phyloP scores from a whole-genome alignment of 192 early-diverging fungal species.

The Haplosporangium gracile region DNA sequence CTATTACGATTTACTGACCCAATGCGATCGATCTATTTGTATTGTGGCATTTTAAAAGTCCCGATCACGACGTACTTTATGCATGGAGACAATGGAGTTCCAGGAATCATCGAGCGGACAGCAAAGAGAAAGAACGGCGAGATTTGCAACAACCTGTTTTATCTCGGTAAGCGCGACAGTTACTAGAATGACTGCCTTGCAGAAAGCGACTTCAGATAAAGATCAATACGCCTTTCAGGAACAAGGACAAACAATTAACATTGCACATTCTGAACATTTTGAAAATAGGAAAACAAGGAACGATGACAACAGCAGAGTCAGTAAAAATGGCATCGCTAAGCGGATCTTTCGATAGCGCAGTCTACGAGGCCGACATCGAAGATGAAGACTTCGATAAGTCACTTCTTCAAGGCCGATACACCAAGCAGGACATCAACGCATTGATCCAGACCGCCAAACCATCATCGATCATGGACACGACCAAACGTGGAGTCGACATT shows the following conservation, averaged over 20 bases:
- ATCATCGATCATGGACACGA: conserved; percentile 46
- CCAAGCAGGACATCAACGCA: conserved; percentile 41
- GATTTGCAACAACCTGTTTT: conserved; percentile 80
- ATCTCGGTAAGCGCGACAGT: conserved; percentile 66
- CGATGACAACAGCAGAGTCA: conserved; percentile 69
- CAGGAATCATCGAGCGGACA: conserved; percentile 64
- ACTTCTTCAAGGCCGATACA: conserved; percentile 37
- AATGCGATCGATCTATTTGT: background rate
- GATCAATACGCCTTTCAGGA: background rate
- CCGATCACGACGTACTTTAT: conserved; percentile 84
- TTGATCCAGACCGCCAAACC: conserved; percentile 38
- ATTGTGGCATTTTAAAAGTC: conserved; percentile 52
- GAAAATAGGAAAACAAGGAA: conserved; percentile 56
- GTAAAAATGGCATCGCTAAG: conserved; percentile 74
- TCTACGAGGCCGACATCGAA: conserved; percentile 35
- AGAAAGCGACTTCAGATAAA: no score
- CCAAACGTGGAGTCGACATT: conserved; percentile 75
- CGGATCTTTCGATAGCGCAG: conserved; percentile 55
- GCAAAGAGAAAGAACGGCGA: conserved; percentile 74
- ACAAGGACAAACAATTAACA: background rate
- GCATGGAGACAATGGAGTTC: conserved; percentile 73
- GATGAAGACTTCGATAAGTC: conserved; percentile 26
- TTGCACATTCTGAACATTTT: background rate
- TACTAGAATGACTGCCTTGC: background rate
- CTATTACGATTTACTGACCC: background rate